These are phyloP conservation scores for Populus hybrid DNA, from an alignment of 441 rosid genomes.

Conservation along the genomic window DNA sequence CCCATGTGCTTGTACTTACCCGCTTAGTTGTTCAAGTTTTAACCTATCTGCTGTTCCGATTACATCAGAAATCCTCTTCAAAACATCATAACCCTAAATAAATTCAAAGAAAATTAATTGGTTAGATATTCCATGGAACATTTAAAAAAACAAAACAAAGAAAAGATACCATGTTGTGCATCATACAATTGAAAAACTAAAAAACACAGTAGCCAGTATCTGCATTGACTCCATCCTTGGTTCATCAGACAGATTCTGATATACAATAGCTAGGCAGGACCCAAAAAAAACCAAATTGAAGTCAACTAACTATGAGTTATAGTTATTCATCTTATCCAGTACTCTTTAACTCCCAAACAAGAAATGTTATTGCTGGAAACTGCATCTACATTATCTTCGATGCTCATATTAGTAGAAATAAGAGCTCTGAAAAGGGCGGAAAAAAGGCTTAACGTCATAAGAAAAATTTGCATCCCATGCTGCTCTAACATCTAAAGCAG, in stretches of 20 bases:
- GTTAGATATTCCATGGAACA: neutral
- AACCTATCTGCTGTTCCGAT: constrained; percentile 44
- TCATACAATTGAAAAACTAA: constrained; percentile 1
- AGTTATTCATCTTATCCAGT: neutral
- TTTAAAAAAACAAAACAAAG: neutral
- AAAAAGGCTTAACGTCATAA: neutral
- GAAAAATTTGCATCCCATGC: neutral
- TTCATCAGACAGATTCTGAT: neutral
- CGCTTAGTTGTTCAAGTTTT: constrained; percentile 70
- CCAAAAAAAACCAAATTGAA: neutral
- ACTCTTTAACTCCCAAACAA: neutral
- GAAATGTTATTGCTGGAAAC: neutral
- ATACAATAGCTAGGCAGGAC: neutral
- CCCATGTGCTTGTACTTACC: constrained; percentile 43
- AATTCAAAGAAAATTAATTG: constrained; percentile 16
- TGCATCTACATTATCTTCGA: neutral
- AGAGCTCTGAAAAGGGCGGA: neutral
- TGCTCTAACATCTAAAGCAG: neutral
- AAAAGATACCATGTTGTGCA: constrained; percentile 8
- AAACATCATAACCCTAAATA: constrained; percentile 76
- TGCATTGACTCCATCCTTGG: neutral
- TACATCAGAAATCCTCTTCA: constrained; percentile 69
- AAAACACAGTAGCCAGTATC: neutral
- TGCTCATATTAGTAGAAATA: neutral
- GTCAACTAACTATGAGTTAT: neutral